Percentiles rank a stretch among this genome's conserved stretches.
These are phyloP conservation scores for Phytophthora ohioensis DNA, from an alignment of 352 stramenopile genomes.

Conservation along the genomic window DNA sequence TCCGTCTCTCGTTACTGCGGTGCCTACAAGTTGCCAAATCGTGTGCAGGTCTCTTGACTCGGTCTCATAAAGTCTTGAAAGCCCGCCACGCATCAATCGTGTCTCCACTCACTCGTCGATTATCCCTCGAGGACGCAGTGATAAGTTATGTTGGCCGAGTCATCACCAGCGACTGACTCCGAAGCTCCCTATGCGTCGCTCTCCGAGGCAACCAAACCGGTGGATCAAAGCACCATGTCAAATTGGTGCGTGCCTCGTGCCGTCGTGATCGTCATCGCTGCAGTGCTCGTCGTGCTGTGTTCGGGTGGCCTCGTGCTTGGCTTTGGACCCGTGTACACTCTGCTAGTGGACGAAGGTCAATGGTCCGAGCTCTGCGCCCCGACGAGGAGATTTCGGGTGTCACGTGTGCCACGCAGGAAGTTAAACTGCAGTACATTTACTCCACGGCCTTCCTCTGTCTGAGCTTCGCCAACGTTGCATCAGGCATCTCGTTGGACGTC, in stretches of 20 bases:
- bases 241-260: constrained; percentile 35
- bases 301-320: constrained; percentile 57
- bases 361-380: constrained; percentile 51
- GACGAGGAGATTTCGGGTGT: constrained; percentile 33
- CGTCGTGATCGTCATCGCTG: constrained; percentile 32
- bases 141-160: neutral
- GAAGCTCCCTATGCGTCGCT: neutral
- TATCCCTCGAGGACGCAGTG: neutral
- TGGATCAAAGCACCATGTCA: constrained; percentile 41
- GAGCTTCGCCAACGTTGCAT: constrained; percentile 56
- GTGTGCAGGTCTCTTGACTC: too few species aligned
- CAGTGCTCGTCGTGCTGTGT: constrained; percentile 42
- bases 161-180: neutral
- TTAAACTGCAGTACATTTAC: constrained; percentile 63
- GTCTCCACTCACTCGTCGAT: neutral
- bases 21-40: too few species aligned
- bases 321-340: constrained; percentile 61
- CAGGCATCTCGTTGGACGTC: constrained; percentile 56
- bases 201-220: neutral
- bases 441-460: constrained; percentile 58
- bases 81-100: too few species aligned
- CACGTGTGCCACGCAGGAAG: constrained; percentile 54
- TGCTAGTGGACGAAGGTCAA: constrained; percentile 52
- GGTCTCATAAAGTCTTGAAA: too few species aligned
- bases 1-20: too few species aligned